Evolutionary conservation across 2,329 filamentous ascomycete genomes (phyloP).

Genomic region (Ascochyta clinopodiicola): DNA sequence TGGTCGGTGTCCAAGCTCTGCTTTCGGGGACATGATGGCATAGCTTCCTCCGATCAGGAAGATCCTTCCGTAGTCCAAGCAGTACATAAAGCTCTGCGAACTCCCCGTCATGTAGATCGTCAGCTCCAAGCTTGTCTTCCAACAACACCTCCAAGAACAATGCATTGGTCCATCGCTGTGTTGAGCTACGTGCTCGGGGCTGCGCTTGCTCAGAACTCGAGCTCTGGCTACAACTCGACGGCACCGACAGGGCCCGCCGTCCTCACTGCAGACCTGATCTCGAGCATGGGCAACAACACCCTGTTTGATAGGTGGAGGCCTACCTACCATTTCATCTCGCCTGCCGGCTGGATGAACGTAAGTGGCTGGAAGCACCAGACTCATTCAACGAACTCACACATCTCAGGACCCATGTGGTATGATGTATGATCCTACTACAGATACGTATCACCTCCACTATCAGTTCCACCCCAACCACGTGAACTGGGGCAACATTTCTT

Average conservation of each 20-base stretch:
- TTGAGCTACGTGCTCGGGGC: slow-evolving; percentile 36
- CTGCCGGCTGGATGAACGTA: slow-evolving; percentile 57
- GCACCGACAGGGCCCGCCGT: slow-evolving; percentile 28
- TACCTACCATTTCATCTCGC: slow-evolving; percentile 55
- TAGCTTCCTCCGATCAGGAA: slow-evolving; percentile 11
- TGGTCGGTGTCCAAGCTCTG: slow-evolving; percentile 19
- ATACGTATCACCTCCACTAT: slow-evolving; percentile 61
- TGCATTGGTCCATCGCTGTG: slow-evolving; percentile 31
- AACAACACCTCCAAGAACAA: slow-evolving; percentile 12
- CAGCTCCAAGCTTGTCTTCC: slow-evolving; percentile 7
- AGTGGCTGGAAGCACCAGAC: not conserved
- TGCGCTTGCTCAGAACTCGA: slow-evolving; percentile 29
- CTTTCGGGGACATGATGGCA: slow-evolving; percentile 26
- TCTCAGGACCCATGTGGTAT: slow-evolving; percentile 57
- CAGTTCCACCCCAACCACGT: slow-evolving; percentile 59
- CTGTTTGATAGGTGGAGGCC: slow-evolving; percentile 58
- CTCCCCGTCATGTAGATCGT: slow-evolving; percentile 10
- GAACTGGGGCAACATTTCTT: slow-evolving; percentile 56
- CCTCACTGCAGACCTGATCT: slow-evolving; percentile 37
- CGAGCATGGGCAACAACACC: slow-evolving; percentile 54
- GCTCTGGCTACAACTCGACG: slow-evolving; percentile 3
- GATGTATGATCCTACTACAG: slow-evolving; percentile 57
- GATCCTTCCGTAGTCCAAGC: slow-evolving; percentile 7
- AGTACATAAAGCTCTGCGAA: slow-evolving; percentile 24
- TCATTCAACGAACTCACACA: slow-evolving; percentile 8